Evolutionary conservation across 1,139 yeast species (phyloP).

Genomic region (Candida sanyaensis): DNA sequence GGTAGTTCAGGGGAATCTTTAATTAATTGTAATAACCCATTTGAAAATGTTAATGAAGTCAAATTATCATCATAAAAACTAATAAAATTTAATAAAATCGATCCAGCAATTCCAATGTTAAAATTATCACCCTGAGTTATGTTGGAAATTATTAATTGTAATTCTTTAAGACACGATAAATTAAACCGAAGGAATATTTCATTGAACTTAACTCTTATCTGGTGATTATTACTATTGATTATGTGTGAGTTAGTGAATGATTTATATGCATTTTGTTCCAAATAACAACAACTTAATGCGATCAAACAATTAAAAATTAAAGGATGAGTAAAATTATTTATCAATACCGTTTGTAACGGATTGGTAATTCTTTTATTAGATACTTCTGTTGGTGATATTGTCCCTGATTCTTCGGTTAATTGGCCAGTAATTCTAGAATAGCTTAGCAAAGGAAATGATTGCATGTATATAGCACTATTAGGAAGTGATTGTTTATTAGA

Average conservation of each 20-base stretch:
- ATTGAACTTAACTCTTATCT: not conserved
- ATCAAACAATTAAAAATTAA: slow-evolving; percentile 16
- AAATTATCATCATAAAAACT: slow-evolving; percentile 26
- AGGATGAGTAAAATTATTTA: slow-evolving; percentile 9
- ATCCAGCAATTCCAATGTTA: slow-evolving; percentile 23
- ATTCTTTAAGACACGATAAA: slow-evolving; percentile 19
- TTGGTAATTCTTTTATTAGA: too few species aligned
- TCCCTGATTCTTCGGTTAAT: not conserved
- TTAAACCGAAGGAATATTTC: slow-evolving; percentile 20
- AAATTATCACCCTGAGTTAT: slow-evolving; percentile 17
- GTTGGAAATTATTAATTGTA: slow-evolving; percentile 19
- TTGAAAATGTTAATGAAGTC: slow-evolving; percentile 24
- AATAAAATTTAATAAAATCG: slow-evolving; percentile 26
- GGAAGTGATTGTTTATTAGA: not conserved
- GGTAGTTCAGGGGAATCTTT: not conserved
- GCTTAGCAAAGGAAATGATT: not conserved
- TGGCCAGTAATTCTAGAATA: not conserved
- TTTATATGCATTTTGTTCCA: slow-evolving; percentile 24
- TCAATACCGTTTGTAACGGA: too few species aligned
- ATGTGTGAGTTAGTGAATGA: slow-evolving; percentile 15
- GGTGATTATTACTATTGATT: not conserved
- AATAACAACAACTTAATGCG: slow-evolving; percentile 22
- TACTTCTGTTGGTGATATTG: not conserved
- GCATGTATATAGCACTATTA: not conserved
- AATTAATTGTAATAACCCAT: slow-evolving; percentile 20